Percentiles rank a stretch among this genome's conserved stretches.
These are phyloP conservation scores for Gautieria morchelliformis DNA, from an alignment of 768 basidiomycete genomes.

Conservation along the genomic window DNA sequence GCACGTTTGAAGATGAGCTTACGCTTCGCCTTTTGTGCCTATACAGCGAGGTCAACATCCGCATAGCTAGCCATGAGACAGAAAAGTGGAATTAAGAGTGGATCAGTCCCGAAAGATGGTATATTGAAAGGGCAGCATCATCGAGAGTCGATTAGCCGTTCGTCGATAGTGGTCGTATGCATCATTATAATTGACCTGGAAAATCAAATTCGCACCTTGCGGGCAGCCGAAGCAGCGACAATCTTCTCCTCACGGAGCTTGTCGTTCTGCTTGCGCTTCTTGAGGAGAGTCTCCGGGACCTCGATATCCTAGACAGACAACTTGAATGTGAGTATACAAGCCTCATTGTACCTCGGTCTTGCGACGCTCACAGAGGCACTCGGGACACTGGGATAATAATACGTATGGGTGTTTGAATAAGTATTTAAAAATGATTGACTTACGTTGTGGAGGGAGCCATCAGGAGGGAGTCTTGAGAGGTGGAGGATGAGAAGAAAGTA, in stretches of 20 bases:
- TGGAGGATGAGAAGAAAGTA: neutral
- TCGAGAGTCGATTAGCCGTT: constrained; percentile 64
- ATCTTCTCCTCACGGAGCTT: constrained; percentile 92
- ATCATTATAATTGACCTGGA: constrained; percentile 42
- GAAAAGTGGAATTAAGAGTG: constrained; percentile 15
- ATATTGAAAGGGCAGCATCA: constrained; percentile 71
- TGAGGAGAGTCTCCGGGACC: constrained; percentile 99
- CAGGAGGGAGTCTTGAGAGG: constrained; percentile 28
- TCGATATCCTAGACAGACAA: constrained; percentile 59
- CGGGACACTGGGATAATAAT: constrained; percentile 28
- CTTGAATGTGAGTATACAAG: constrained; percentile 7
- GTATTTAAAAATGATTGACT: constrained; percentile 19
- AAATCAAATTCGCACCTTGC: constrained; percentile 55
- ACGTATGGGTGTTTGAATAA: neutral
- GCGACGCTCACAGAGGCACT: constrained; percentile 33
- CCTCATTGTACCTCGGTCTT: constrained; percentile 1
- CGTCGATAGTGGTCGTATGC: constrained; percentile 66
- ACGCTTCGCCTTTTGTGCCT: constrained; percentile 89
- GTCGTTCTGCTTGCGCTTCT: constrained; percentile 97
- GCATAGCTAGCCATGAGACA: neutral
- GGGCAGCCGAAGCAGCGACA: constrained; percentile 70
- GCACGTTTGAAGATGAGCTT: constrained; percentile 99
- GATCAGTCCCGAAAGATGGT: constrained; percentile 94
- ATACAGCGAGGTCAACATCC: constrained; percentile 9
- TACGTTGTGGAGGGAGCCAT: constrained; percentile 48